Evolutionary conservation across 306 rosid species (phyloP).

Genomic region (Castanea sativa): DNA sequence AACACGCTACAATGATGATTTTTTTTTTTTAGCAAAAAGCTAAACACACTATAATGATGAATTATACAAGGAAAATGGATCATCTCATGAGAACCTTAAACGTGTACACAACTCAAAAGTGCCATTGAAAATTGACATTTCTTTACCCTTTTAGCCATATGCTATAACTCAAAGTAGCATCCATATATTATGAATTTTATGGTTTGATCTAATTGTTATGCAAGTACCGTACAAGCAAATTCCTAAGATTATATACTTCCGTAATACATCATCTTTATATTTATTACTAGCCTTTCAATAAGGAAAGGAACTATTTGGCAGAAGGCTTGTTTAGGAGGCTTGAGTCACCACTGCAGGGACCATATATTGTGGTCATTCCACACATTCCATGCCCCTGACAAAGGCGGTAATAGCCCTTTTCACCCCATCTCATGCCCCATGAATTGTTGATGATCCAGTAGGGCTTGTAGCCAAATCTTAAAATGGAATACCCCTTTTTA

Average conservation of each 20-base stretch:
- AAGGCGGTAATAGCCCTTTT: conserved; percentile 57
- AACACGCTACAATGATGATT: no score
- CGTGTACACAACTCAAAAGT: no score
- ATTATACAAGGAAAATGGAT: no score
- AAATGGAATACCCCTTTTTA: conserved; percentile 64
- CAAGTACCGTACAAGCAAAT: not conserved
- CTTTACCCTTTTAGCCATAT: no score
- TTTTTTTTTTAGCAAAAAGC: no score
- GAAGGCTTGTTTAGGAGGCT: conserved; percentile 4
- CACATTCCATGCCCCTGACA: conserved; percentile 78
- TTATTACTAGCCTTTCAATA: not conserved
- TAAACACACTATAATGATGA: no score
- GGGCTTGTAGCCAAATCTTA: conserved; percentile 54
- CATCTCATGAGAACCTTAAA: no score
- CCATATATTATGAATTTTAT: no score
- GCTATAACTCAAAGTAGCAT: no score
- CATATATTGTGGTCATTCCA: conserved; percentile 66
- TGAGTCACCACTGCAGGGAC: conserved; percentile 68
- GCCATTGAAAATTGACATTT: no score
- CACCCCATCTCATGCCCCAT: conserved; percentile 85
- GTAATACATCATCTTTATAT: not conserved
- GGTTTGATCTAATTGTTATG: not conserved
- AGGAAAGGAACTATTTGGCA: not conserved
- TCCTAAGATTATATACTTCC: no score
- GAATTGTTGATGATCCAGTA: conserved; percentile 92